Conservation (phyloP, 805 yeast genomes). For the Wickerhamomyces ciferrii region DNA sequence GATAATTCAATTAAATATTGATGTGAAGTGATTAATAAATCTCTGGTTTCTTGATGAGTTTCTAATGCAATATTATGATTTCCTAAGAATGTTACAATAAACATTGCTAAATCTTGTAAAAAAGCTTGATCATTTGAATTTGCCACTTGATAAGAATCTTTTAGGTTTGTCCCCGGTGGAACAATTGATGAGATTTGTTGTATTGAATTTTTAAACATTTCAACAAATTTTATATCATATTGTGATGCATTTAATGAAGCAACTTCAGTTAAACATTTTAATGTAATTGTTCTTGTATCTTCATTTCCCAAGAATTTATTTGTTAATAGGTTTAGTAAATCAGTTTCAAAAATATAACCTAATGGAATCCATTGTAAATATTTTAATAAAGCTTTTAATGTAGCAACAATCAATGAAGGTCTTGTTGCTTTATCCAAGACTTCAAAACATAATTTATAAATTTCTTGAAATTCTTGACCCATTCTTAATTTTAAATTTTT, state of each 20-base stretch:
- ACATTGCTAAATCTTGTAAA: constrained; percentile 92
- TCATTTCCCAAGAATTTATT: constrained; percentile 71
- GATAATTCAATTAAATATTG: constrained; percentile 80
- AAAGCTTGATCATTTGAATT: constrained; percentile 85
- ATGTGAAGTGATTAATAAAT: constrained; percentile 66
- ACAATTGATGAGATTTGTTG: constrained; percentile 62
- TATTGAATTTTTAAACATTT: constrained; percentile 69
- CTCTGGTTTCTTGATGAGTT: constrained; percentile 44
- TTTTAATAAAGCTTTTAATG: constrained; percentile 74
- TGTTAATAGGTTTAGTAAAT: constrained; percentile 65
- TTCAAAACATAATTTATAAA: constrained; percentile 89
- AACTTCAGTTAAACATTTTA: constrained; percentile 92
- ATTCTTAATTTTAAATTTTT: constrained; percentile 74
- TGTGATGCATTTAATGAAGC: constrained; percentile 59
- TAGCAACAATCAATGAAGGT: constrained; percentile 77
- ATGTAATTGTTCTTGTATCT: constrained; percentile 76
- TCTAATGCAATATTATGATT: constrained; percentile 70
- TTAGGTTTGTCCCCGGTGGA: constrained; percentile 70
- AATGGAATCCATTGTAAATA: constrained; percentile 94
- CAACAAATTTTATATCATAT: constrained; percentile 53
- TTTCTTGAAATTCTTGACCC: constrained; percentile 88
- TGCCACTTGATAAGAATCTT: constrained; percentile 67
- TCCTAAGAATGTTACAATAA: constrained; percentile 75
- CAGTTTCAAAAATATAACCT: constrained; percentile 85
- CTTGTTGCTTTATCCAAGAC: constrained; percentile 87